These are phyloP conservation scores for Penicillium steckii DNA, from an alignment of 495 filamentous ascomycete genomes.

Conservation along the genomic window DNA sequence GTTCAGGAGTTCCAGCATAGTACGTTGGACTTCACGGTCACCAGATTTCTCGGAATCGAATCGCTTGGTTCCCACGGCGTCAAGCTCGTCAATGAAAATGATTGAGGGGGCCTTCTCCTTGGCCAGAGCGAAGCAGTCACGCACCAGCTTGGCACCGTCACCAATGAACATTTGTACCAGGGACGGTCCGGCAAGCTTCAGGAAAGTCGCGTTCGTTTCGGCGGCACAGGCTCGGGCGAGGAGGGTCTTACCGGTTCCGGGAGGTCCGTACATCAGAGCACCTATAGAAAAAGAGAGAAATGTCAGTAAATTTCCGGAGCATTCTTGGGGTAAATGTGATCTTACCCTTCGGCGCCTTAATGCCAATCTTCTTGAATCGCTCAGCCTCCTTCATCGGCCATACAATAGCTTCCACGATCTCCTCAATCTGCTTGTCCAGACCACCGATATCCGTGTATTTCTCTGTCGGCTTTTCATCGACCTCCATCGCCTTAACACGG, in stretches of 20 bases:
- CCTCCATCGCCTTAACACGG: slow-evolving; percentile 99
- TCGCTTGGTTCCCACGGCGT: slow-evolving; percentile 96
- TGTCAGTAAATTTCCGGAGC: too few species aligned
- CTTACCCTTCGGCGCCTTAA: slow-evolving; percentile 98
- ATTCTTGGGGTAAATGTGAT: too few species aligned
- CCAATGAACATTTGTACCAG: slow-evolving; percentile 99
- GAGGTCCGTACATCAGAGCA: slow-evolving; percentile 97
- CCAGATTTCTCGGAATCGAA: slow-evolving; percentile 99
- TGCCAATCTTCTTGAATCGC: slow-evolving; percentile 98
- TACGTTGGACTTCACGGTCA: slow-evolving; percentile 96
- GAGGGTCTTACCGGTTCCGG: slow-evolving; percentile 94
- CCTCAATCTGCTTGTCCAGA: slow-evolving; percentile 98
- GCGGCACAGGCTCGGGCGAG: slow-evolving; percentile 96
- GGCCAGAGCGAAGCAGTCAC: slow-evolving; percentile 94
- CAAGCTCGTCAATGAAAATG: slow-evolving; percentile 99
- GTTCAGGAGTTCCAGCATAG: slow-evolving; percentile 98
- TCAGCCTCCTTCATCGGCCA: slow-evolving; percentile 99
- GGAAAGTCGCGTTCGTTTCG: slow-evolving; percentile 97
- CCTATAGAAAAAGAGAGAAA: slow-evolving; percentile 48
- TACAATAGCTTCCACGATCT: slow-evolving; percentile 98
- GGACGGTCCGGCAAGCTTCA: slow-evolving; percentile 96
- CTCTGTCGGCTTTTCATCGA: slow-evolving; percentile 99
- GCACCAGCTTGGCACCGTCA: slow-evolving; percentile 95
- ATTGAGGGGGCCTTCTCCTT: slow-evolving; percentile 99
- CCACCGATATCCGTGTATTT: slow-evolving; percentile 99